Base-by-base conservation (phyloP, 495 filamentous ascomycete species). In the Penicillium crystallinum region DNA sequence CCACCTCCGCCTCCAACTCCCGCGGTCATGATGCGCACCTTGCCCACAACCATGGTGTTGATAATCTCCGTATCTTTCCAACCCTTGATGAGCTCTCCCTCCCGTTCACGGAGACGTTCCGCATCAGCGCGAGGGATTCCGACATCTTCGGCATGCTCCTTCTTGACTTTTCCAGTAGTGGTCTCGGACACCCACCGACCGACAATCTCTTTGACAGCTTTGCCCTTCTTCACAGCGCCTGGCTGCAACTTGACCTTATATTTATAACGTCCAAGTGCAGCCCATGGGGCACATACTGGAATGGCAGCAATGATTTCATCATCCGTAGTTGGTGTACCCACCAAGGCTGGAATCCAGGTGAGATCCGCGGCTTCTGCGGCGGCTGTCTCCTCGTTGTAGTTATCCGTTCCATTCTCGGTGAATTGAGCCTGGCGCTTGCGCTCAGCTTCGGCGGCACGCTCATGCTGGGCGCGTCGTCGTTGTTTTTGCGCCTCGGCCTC, bases 191-290 rank as follows among this genome's bases (percentile, higher is more conserved):
- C 66, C 91, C 93, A 97, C 41, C 78, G 78, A 33, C 80, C 79
- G 15, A 95, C 62, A 35, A 97, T 87, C 69, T 96, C 91, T 70
- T 88, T 88, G 21, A 96, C 83, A 14, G 92, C 93, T 66, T 96
- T 98, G 2, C 92, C 91, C 72, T 96, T 95, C 78, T 98, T 98
- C 58, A 84, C 78, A 2, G 81, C 59, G 2, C 93, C 93, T 0
- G 93, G 93, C 71, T 97, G 93, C 55, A 98, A 58, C 74, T 97
- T 98, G 17, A 81, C 87, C 63, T 90, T 88, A 72, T 95, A 97
- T 70, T 95, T 95, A 59, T 85, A 87, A 42, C 77, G 81, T 9
- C 70, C 69, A 54, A 98, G 75, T 1, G 93, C 88, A 15, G 77
- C 76, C 86, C 91, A 97, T 4, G 93, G 93, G 15, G 89, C 93